Conservation (phyloP, 768 basidiomycete species). For the Podaxis pistillaris region DNA sequence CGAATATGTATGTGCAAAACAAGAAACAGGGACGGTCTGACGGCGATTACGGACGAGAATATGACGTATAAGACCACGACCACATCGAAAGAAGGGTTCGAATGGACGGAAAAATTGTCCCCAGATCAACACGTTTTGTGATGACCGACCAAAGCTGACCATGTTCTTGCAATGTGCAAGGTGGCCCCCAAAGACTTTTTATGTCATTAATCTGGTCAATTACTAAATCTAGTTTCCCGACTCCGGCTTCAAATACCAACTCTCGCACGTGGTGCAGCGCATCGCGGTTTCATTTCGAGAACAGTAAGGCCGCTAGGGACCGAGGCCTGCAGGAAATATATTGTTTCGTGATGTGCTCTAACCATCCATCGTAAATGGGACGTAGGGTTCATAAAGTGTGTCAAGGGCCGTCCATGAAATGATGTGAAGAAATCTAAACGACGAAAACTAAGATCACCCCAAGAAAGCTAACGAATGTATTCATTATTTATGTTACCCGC, state of each 20-base stretch:
- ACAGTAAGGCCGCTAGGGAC: no score
- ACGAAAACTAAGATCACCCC: not conserved
- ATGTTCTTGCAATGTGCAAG: not conserved
- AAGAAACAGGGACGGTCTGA: not conserved
- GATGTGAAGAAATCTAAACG: not conserved
- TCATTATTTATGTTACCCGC: not conserved
- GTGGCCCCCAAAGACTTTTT: not conserved
- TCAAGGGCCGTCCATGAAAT: not conserved
- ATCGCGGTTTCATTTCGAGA: not conserved
- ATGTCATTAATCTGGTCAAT: conserved; percentile 3
- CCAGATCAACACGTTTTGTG: not conserved
- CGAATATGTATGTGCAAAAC: not conserved
- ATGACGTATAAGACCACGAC: conserved; percentile 9
- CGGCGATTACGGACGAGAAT: conserved; percentile 6
- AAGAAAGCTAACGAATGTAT: not conserved
- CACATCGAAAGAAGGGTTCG: not conserved
- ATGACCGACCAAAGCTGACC: not conserved
- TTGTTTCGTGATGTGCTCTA: not conserved
- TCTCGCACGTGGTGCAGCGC: not conserved
- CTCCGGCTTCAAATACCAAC: not conserved
- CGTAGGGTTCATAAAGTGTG: not conserved
- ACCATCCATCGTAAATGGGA: not conserved
- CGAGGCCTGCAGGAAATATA: not conserved
- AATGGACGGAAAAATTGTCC: not conserved
- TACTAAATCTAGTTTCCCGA: not conserved